Base-by-base conservation (phyloP, 1,139 yeast genomes). In the Insectozyma bohioensis region DNA sequence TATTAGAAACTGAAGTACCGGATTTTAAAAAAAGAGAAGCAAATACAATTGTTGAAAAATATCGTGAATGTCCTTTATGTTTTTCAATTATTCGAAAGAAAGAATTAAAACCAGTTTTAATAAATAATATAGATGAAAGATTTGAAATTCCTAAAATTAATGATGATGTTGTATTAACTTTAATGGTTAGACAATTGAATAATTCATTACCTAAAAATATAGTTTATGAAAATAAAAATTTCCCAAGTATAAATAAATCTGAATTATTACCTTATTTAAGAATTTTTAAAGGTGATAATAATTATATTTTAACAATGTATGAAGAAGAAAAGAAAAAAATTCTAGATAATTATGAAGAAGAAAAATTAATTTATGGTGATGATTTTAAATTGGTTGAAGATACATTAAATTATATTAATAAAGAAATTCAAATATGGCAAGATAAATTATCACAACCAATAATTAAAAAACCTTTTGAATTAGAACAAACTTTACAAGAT, bases 11-110 rank as follows among this genome's bases (percentile, higher is more conserved):
- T 13, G 78, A 77, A 31, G 61, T 72, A 2, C 69, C 75, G 1
- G 48, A 47, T 13, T 58, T 58, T 25, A 63, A 62, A 44, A 67
- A 67, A 40, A 46, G 52, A 18, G 65, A 67, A 36, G 47, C 60
- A 7, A 49, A 50, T 25, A 72, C 65, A 6, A 51, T 67, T n/a
- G 65, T 66, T 28, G 76, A 72, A 41, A 77, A 70, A 49, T 70
- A 73, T 45, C 75, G 80, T 38, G 85, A 82, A 35, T 94, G 99
- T 53, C 98, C 99, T 0, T 62, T 94, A 15, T 94, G 99, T 56
- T 72, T 80, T 5, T 80, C 80, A 30, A 62, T 75, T 19, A 78
- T 92, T 11, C 69, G 80, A 26, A 72, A 75, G 22, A 58, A 62
- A 6, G 80, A 78, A 32, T 64, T 81, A 7, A 72, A 80, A 37